A percentile compares a stretch with the other conserved stretches of the same genome.
These are phyloP conservation scores for Cercospora sp. DNA, from an alignment of 2,329 filamentous ascomycete genomes.

Conservation along the genomic window DNA sequence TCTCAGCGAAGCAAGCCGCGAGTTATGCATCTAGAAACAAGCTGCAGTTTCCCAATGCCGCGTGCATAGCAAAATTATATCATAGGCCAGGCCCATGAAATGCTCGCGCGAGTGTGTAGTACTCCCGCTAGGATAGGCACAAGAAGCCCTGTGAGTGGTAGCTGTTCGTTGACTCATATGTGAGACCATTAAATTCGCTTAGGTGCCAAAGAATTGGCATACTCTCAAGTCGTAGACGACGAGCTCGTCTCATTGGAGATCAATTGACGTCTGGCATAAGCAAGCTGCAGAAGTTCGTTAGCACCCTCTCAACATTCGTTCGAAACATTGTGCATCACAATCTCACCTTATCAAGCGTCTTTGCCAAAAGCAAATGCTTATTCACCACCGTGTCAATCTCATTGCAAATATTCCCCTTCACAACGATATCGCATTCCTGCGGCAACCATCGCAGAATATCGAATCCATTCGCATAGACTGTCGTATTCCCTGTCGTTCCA, in stretches of 20 bases:
- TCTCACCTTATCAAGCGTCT: slow-evolving; percentile 45
- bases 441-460: slow-evolving; percentile 51
- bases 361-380: slow-evolving; percentile 45
- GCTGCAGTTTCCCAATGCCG: background rate
- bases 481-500: slow-evolving; percentile 40
- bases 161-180: background rate
- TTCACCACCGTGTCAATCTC: slow-evolving; percentile 45
- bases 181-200: background rate
- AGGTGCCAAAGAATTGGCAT: background rate
- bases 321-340: background rate
- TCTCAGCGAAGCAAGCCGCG: background rate
- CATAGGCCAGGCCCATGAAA: background rate
- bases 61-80: background rate
- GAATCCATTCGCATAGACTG: slow-evolving; percentile 50
- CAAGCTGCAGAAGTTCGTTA: slow-evolving; percentile 28
- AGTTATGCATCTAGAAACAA: background rate
- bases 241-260: slow-evolving; percentile 35
- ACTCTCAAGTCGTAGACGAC: slow-evolving; percentile 6
- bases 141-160: background rate
- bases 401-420: slow-evolving; percentile 44
- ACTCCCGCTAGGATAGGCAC: background rate
- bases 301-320: slow-evolving; percentile 19
- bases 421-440: slow-evolving; percentile 42
- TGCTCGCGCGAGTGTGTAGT: background rate
- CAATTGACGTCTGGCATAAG: slow-evolving; percentile 38